Base-by-base conservation (phyloP, 2,329 filamentous ascomycete genomes). In the Colletotrichum tropicale region DNA sequence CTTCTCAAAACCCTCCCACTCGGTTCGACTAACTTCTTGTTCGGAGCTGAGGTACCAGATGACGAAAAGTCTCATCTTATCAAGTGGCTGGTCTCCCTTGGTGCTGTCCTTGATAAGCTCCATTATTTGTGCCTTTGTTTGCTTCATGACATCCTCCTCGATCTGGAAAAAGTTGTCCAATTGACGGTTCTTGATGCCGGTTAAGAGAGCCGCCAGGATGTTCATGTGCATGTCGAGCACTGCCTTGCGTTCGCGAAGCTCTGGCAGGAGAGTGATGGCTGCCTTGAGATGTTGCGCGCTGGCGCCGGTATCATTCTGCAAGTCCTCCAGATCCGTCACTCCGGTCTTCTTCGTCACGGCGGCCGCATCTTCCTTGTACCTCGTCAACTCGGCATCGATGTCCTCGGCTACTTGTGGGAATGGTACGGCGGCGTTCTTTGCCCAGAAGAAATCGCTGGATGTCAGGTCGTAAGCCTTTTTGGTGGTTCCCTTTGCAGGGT, bases 201-300 rank as follows among this genome's bases (percentile, higher is more conserved):
- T 85, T 66, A 86, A 76, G 15, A 86, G 78, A 5, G 92, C 92
- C n/a, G 93, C 94, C 6, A 94, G 89, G 74, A 96, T 96, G 81
- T 95, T 96, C 97, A 99, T 99, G 84, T 99, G 97, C 94, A 98
- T 98, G 82, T 98, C 97, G 7, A 99, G 90, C 24, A 94, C 91
- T n/a, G 93, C 93, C 83, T 99, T 99, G 75, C 97, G 93, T 84
- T 98, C 97, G 77, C 96, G 91, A 78, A 99, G 89, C 84, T 98
- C 96, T 0, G 97, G 98, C 16, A 99, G 88, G 26, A 98, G 88
- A 1, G 96, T 98, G 80, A 99, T 98, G 15, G 96, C 98, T 5
- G 96, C 95, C 85, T 98, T 99, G 61, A 99, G 90, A 83, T 99
- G 97, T 80, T 98, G 95, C 18, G 97, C 96, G 73, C 95, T 98